Conservation (phyloP, 768 basidiomycete genomes). For the Russula earlei region DNA sequence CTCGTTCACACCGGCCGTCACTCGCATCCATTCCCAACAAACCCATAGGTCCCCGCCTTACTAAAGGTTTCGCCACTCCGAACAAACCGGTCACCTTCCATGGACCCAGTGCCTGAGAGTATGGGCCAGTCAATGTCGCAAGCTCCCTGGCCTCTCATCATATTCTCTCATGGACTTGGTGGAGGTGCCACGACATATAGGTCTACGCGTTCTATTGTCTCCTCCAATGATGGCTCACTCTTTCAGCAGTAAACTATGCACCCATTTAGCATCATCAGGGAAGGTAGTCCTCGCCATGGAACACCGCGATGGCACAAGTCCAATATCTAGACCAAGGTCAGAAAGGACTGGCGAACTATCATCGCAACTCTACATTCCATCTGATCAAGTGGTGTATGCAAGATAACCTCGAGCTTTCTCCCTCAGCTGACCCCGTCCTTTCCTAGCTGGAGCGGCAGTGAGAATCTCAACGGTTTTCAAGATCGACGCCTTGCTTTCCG, state of each 20-base stretch:
- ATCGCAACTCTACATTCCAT: constrained; percentile 43
- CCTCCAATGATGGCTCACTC: not conserved
- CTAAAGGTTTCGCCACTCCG: constrained; percentile 11
- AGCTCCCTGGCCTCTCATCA: constrained; percentile 63
- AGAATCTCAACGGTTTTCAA: constrained; percentile 22
- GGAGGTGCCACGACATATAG: constrained; percentile 67
- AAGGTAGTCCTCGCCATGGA: constrained; percentile 76
- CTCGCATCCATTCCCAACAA: not conserved
- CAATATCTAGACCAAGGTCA: constrained; percentile 36
- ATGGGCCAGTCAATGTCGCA: not conserved
- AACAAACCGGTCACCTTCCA: not conserved
- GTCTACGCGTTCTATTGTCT: constrained; percentile 23
- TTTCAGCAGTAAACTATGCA: constrained; percentile 51
- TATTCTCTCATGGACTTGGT: constrained; percentile 80
- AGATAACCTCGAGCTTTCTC: not conserved
- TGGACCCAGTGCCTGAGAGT: not conserved
- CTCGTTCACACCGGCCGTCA: not conserved
- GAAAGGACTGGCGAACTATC: constrained; percentile 26
- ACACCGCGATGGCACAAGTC: constrained; percentile 74
- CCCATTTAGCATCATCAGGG: constrained; percentile 65
- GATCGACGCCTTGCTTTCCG: constrained; percentile 37
- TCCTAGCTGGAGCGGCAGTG: constrained; percentile 25
- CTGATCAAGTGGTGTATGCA: constrained; percentile 46
- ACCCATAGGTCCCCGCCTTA: constrained; percentile 9
- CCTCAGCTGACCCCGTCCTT: not conserved